phyloP scores from a whole-genome alignment of 2,329 filamentous ascomycete genomes.

The Elsinoe batatas region DNA sequence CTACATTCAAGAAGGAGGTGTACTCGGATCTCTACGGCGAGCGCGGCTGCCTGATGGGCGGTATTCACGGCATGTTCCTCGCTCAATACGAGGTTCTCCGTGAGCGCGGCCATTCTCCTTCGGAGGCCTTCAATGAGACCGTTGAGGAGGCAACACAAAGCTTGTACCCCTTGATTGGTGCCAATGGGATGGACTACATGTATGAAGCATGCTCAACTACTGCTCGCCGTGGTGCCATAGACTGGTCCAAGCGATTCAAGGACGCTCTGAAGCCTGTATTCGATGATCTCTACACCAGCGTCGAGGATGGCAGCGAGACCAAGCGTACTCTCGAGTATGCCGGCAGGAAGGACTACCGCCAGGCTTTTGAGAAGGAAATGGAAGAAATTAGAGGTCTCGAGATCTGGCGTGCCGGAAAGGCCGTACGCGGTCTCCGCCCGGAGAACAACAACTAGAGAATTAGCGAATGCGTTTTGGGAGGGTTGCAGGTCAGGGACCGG shows the following conservation, averaged over 20 bases:
- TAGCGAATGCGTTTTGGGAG: background rate
- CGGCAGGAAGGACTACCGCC: conserved; percentile 86
- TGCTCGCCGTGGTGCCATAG: conserved; percentile 93
- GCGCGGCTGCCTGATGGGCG: conserved; percentile 99
- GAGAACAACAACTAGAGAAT: conserved; percentile 29
- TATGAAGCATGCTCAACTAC: conserved; percentile 99
- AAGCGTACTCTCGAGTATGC: conserved; percentile 96
- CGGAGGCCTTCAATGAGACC: conserved; percentile 99
- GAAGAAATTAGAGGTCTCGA: conserved; percentile 95
- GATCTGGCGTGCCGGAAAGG: conserved; percentile 99
- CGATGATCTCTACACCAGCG: conserved; percentile 90
- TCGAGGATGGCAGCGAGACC: conserved; percentile 86
- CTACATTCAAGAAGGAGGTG: conserved; percentile 99
- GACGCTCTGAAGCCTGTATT: conserved; percentile 97
- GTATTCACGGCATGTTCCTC: conserved; percentile 99
- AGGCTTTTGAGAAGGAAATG: conserved; percentile 97
- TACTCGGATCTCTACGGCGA: conserved; percentile 99
- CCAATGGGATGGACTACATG: conserved; percentile 99
- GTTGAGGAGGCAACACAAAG: conserved; percentile 99
- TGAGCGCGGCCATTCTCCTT: conserved; percentile 93
- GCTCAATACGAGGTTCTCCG: conserved; percentile 99
- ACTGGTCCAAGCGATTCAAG: conserved; percentile 99
- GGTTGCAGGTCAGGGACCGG: background rate
- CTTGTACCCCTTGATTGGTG: conserved; percentile 93
- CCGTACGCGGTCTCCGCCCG: conserved; percentile 54